phyloP scores from a whole-genome alignment of 2,329 filamentous ascomycete species.

The Pyricularia grisea region DNA sequence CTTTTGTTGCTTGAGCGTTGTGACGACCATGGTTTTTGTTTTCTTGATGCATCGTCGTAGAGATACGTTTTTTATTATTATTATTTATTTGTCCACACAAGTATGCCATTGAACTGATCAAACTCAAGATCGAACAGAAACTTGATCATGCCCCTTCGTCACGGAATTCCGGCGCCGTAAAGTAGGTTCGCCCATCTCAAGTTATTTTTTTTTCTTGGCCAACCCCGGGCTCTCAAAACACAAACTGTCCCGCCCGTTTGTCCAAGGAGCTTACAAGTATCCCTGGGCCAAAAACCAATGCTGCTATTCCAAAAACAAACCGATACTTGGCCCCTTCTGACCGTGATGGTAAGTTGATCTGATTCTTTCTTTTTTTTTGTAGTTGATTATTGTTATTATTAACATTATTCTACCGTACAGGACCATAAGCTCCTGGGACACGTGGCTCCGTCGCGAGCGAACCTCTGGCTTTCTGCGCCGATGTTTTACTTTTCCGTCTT shows the following conservation, averaged over 20 bases:
- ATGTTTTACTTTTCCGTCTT: background rate
- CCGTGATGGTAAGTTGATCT: background rate
- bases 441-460: background rate
- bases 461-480: background rate
- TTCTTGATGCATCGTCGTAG: no score
- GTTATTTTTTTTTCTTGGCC: background rate
- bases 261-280: background rate
- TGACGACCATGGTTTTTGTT: background rate
- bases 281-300: background rate
- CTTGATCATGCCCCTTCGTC: background rate
- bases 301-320: background rate
- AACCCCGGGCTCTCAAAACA: background rate
- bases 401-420: background rate
- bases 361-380: background rate
- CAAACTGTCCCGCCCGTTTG: background rate
- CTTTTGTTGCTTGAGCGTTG: background rate
- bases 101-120: background rate
- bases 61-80: no score
- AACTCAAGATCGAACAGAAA: background rate
- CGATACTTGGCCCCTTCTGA: background rate
- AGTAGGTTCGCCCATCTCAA: background rate
- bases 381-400: background rate
- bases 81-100: no score
- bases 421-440: background rate
- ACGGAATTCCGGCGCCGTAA: background rate